phyloP scores from a whole-genome alignment of 2,329 filamentous ascomycete genomes.

The Coniochaeta sp. region DNA sequence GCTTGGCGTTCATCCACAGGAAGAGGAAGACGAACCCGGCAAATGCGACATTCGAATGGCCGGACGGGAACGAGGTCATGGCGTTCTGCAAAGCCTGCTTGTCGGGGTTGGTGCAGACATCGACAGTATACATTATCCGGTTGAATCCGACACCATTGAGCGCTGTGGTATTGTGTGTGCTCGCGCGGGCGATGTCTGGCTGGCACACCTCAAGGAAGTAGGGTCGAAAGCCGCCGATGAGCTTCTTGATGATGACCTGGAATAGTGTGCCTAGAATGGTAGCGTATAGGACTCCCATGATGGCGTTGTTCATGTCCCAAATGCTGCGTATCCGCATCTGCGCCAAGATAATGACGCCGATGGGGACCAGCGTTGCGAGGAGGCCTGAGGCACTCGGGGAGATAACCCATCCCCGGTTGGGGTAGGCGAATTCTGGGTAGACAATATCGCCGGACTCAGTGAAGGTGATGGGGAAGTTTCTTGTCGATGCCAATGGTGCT shows the following conservation, averaged over 20 bases:
- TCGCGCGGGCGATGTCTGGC: conserved; percentile 40
- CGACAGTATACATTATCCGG: conserved; percentile 56
- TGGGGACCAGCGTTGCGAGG: conserved; percentile 52
- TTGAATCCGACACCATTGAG: conserved; percentile 43
- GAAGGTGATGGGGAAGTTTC: conserved; percentile 58
- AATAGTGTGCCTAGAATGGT: conserved; percentile 67
- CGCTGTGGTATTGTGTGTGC: conserved; percentile 31
- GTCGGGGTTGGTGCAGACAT: conserved; percentile 52
- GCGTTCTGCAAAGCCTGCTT: conserved; percentile 49
- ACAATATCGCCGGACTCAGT: conserved; percentile 51
- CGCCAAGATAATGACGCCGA: conserved; percentile 55
- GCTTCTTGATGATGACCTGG: conserved; percentile 69
- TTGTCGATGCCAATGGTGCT: conserved; percentile 44
- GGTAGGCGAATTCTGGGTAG: conserved; percentile 58
- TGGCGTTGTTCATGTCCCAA: conserved; percentile 65
- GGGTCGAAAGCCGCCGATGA: conserved; percentile 66
- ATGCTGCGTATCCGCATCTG: conserved; percentile 63
- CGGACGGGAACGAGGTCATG: conserved; percentile 61
- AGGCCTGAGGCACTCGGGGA: conserved; percentile 52
- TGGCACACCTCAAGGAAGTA: conserved; percentile 62
- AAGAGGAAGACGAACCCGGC: conserved; percentile 58
- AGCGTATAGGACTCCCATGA: conserved; percentile 62
- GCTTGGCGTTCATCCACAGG: conserved; percentile 64
- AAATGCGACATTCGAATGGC: conserved; percentile 59
- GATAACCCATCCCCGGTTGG: conserved; percentile 54